Conservation (phyloP, 208 protist genomes). For the Naegleria fowleri region DNA sequence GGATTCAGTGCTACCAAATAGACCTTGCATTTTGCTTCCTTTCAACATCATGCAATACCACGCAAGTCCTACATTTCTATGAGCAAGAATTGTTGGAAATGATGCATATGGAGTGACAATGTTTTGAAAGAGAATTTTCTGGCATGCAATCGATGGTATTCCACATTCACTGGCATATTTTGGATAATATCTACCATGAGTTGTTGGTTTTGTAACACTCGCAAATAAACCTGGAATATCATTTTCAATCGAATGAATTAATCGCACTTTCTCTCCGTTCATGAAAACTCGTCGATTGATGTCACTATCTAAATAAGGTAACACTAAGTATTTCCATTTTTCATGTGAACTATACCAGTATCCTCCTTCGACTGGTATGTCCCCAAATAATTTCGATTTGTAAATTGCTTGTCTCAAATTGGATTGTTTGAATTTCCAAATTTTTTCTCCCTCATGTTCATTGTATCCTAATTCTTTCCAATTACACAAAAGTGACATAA, state of each 20-base stretch:
- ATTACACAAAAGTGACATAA: conserved; percentile 41
- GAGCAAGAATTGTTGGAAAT: conserved; percentile 41
- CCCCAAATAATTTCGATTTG: background rate
- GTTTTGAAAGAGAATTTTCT: conserved; percentile 19
- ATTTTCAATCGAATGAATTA: conserved; percentile 37
- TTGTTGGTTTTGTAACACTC: conserved; percentile 6
- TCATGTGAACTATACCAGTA: conserved; percentile 50
- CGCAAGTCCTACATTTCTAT: conserved; percentile 27
- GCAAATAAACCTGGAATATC: conserved; percentile 40
- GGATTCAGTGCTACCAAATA: conserved; percentile 41
- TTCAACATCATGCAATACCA: conserved; percentile 50
- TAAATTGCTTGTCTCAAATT: conserved; percentile 36
- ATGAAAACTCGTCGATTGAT: conserved; percentile 46
- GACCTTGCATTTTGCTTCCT: conserved; percentile 41
- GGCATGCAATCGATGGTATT: conserved; percentile 45
- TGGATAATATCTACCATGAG: background rate
- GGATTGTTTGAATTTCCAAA: conserved; percentile 45
- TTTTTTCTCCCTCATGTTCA: conserved; percentile 28
- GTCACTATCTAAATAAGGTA: conserved; percentile 42
- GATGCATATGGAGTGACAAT: conserved; percentile 48
- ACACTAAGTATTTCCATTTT: conserved; percentile 50
- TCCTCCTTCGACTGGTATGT: conserved; percentile 42
- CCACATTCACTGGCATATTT: conserved; percentile 33
- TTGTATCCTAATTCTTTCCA: conserved; percentile 13
- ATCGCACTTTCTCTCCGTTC: conserved; percentile 47